Evolutionary conservation across 805 yeast genomes (phyloP), one percentile per base, ranked within the genome.

Genomic region (Pichia scutulata): DNA sequence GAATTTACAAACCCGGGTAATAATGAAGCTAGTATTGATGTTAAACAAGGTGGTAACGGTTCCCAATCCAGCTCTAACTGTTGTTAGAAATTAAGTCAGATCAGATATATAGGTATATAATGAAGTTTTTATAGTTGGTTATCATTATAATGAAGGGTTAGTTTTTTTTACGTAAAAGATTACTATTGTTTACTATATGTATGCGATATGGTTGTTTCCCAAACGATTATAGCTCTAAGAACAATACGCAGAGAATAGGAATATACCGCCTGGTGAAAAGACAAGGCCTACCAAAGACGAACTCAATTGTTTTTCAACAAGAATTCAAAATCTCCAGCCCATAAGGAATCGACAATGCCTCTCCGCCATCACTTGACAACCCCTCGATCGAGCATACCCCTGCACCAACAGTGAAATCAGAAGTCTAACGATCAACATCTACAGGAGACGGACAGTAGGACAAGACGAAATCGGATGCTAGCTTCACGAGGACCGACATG

Each of bases 121-220:
- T 13, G 14, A 28, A 28, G 7, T 13, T 33, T 33, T 33, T 14
- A 30, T 30, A 30, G 36, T 30, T 30, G 14, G 36, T 30, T 30
- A 30, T 30, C 30, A 26, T 28, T 13, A 28, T 28, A 28, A 28
- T 28, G 2, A 33, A 33, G 37, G 37, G 37, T 33, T 33, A 33
- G 16, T 33, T 33, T 33, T 30, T 33, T 33, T 33, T 33, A 33
- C 37, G 19, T 33, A 12, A 30, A 13, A 30, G 36, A 30, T 3
- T 6, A 26, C 8, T 26, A 26, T 12, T 30, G n/a, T 9, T 9
- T 33, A 16, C 8, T 16, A 66, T 61, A 82, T 92, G 97, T 92
- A 68, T 74, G 95, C 97, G 82, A 89, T 95, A 92, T 90, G 98
- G 98, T 90, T 90, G 69, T 87, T 87, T 89, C 98, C 92, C 97